Evolutionary conservation across 768 basidiomycete species (phyloP).

Genomic region (Hypholoma fasciculare): DNA sequence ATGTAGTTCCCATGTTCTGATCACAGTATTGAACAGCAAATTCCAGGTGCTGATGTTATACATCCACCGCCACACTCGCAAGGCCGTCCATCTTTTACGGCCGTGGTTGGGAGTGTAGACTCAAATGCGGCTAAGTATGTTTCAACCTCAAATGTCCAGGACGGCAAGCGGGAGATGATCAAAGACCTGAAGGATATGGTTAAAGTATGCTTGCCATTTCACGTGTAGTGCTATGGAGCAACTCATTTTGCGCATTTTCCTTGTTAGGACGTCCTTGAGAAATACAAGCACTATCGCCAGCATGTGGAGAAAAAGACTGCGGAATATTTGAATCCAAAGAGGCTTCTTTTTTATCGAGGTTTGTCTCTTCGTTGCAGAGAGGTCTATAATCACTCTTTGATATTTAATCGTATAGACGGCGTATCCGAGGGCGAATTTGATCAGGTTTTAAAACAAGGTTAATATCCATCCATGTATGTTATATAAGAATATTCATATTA

Average conservation of each 20-base stretch:
- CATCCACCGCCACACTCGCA: conserved; percentile 79
- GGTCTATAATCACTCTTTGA: no score
- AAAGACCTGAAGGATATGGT: conserved; percentile 66
- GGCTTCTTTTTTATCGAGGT: conserved; percentile 79
- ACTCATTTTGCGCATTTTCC: not conserved
- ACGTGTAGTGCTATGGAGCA: not conserved
- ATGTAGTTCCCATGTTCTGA: not conserved
- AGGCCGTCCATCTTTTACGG: conserved; percentile 76
- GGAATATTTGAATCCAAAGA: conserved; percentile 57
- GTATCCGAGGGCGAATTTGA: conserved; percentile 55
- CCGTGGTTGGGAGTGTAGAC: conserved; percentile 79
- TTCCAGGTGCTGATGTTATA: conserved; percentile 74
- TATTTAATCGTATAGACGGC: conserved; percentile 38
- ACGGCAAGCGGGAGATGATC: conserved; percentile 71
- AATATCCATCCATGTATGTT: conserved; percentile 14
- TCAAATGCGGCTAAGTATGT: conserved; percentile 68
- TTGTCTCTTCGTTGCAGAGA: conserved; percentile 18
- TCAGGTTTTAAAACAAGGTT: conserved; percentile 36
- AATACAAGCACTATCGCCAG: conserved; percentile 54
- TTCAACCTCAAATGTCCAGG: conserved; percentile 59
- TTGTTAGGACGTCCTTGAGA: conserved; percentile 51
- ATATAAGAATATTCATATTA: not conserved
- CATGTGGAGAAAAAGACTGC: conserved; percentile 40
- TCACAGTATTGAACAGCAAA: not conserved
- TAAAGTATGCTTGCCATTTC: conserved; percentile 32